A percentile compares a stretch with the other conserved stretches of the same genome.
These are phyloP conservation scores for Cercospora sesami DNA, from an alignment of 2,329 filamentous ascomycete genomes.

Conservation along the genomic window DNA sequence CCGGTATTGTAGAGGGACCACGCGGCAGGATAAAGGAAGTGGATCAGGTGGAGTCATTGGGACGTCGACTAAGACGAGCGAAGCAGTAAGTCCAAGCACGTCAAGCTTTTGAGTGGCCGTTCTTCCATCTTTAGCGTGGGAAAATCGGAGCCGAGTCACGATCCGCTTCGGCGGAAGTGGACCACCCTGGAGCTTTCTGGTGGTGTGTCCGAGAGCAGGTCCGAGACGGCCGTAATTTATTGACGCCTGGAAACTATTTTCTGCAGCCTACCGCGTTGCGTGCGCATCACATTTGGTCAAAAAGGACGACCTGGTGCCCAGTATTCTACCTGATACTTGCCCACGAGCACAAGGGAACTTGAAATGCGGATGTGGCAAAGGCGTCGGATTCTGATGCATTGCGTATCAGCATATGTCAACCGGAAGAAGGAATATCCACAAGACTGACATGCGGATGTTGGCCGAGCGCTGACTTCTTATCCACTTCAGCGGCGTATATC, in stretches of 20 bases:
- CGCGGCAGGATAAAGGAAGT: constrained; percentile 4
- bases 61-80: background rate
- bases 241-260: background rate
- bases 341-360: background rate
- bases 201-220: background rate
- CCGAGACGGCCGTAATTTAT: background rate
- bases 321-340: background rate
- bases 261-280: background rate
- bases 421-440: background rate
- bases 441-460: background rate
- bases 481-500: background rate
- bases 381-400: background rate
- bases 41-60: background rate
- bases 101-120: constrained; percentile 16
- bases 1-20: background rate
- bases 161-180: background rate
- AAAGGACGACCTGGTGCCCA: background rate
- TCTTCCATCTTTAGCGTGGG: background rate
- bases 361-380: background rate
- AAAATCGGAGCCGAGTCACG: background rate
- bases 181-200: background rate
- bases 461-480: background rate
- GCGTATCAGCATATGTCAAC: background rate
- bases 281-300: background rate
- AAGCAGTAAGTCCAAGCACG: constrained; percentile 7